phyloP scores from a whole-genome alignment of 331 rosid species.

The Rosa hybrid region DNA sequence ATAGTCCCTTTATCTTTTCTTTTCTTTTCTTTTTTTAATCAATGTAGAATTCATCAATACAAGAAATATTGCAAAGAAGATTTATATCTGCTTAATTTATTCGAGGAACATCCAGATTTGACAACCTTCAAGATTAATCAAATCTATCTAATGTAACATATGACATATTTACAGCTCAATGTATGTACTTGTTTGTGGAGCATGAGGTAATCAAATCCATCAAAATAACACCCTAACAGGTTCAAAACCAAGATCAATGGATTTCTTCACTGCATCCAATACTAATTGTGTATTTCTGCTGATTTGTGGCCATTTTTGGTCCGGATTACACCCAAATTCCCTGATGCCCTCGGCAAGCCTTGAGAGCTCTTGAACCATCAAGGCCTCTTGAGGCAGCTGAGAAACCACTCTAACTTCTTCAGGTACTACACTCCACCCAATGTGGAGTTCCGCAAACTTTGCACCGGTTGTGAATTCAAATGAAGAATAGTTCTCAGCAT shows the following conservation, averaged over 20 bases:
- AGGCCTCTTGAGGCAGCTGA: slow-evolving; percentile 71
- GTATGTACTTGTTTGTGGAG: not conserved
- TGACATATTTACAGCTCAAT: not conserved
- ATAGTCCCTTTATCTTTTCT: not conserved
- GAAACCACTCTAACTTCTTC: slow-evolving; percentile 48
- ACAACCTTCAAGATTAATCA: not conserved
- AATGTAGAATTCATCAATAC: not conserved
- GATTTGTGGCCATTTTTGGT: slow-evolving; percentile 59
- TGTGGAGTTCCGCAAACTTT: slow-evolving; percentile 54
- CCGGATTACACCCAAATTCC: slow-evolving; percentile 40
- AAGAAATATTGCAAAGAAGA: not conserved
- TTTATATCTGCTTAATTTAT: not conserved
- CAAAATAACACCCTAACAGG: slow-evolving; percentile 35
- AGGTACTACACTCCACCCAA: slow-evolving; percentile 60
- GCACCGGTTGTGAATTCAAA: slow-evolving; percentile 55
- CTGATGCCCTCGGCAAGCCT: slow-evolving; percentile 43
- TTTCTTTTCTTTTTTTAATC: not conserved
- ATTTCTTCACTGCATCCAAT: slow-evolving; percentile 66
- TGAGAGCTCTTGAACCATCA: slow-evolving; percentile 71
- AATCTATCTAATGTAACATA: not conserved
- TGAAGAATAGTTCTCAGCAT: slow-evolving; percentile 48
- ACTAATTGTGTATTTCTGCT: slow-evolving; percentile 69
- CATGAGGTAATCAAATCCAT: not conserved
- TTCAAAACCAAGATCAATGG: slow-evolving; percentile 57
- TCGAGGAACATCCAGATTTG: not conserved